A percentile compares a stretch with the other conserved stretches of the same genome.
Conservation (phyloP, 768 basidiomycete genomes). For the Mrakia blollopis region DNA sequence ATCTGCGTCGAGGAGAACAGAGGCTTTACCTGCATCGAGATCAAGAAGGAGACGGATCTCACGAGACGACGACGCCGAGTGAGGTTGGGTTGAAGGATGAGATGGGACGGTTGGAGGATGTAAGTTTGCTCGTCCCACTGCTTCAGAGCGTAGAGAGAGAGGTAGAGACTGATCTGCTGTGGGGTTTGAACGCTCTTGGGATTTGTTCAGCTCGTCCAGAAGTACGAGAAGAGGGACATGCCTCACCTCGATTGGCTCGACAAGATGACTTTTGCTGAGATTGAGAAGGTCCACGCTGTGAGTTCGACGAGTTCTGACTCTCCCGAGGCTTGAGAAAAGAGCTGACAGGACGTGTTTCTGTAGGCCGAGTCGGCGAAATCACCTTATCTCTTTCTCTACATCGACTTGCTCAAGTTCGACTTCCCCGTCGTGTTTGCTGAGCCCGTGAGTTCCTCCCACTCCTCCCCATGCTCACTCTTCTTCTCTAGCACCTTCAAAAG, state of each 20-base stretch:
- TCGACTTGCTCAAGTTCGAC: slow-evolving; percentile 92
- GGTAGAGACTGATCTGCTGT: neutral
- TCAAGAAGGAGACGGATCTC: slow-evolving; percentile 76
- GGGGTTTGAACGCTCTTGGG: neutral
- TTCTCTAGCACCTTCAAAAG: too few species aligned
- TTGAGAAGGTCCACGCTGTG: slow-evolving; percentile 90
- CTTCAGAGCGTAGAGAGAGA: neutral
- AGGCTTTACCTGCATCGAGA: slow-evolving; percentile 76
- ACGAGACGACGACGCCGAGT: slow-evolving; percentile 64
- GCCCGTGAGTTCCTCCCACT: slow-evolving; percentile 52
- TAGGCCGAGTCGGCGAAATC: slow-evolving; percentile 89
- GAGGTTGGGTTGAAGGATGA: slow-evolving; percentile 86
- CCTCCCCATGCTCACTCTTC: neutral
- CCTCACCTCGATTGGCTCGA: slow-evolving; percentile 95
- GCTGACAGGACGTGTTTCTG: neutral
- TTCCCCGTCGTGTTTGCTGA: slow-evolving; percentile 96
- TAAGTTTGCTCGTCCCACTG: slow-evolving; percentile 40
- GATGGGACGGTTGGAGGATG: slow-evolving; percentile 92
- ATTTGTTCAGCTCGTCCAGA: slow-evolving; percentile 60
- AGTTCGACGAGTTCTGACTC: slow-evolving; percentile 36
- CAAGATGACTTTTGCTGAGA: slow-evolving; percentile 83
- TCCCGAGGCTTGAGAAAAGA: neutral
- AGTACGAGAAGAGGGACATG: slow-evolving; percentile 89
- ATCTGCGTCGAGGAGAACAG: slow-evolving; percentile 85
- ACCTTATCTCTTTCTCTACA: slow-evolving; percentile 88